A percentile compares a stretch with the other conserved stretches of the same genome.
Conservation (phyloP, 805 yeast species). For the Ogataea minuta region DNA sequence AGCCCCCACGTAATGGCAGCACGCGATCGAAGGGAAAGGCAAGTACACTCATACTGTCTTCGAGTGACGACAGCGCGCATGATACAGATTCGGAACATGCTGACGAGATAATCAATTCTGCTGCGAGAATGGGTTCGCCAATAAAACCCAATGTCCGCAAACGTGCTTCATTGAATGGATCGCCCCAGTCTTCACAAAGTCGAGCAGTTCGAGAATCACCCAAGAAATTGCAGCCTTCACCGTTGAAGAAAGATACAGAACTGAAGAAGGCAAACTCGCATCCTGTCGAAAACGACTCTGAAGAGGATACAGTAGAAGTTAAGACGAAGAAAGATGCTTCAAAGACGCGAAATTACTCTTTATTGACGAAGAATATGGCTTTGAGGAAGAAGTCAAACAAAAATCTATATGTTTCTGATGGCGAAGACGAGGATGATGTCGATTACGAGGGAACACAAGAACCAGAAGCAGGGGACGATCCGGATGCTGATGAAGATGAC, state of each 20-base stretch:
- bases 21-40: not conserved
- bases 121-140: conserved; percentile 32
- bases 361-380: conserved; percentile 31
- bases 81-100: conserved; percentile 26
- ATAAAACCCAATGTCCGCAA: conserved; percentile 23
- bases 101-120: conserved; percentile 31
- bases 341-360: conserved; percentile 12
- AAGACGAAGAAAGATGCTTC: not conserved
- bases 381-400: conserved; percentile 22
- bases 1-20: conserved; percentile 1
- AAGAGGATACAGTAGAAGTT: conserved; percentile 1
- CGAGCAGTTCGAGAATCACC: conserved; percentile 4
- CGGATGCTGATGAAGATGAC: conserved; percentile 6
- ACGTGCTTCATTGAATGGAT: conserved; percentile 19
- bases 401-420: not conserved
- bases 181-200: conserved; percentile 16
- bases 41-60: conserved; percentile 2
- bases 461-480: conserved; percentile 1
- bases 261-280: not conserved
- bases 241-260: conserved; percentile 16
- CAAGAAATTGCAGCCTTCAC: conserved; percentile 21
- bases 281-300: conserved; percentile 3
- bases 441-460: conserved; percentile 19
- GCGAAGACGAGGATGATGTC: conserved; percentile 13
- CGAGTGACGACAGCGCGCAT: conserved; percentile 8